Evolutionary conservation across 2,329 filamentous ascomycete genomes (phyloP).

Genomic region (Nemania sp.): DNA sequence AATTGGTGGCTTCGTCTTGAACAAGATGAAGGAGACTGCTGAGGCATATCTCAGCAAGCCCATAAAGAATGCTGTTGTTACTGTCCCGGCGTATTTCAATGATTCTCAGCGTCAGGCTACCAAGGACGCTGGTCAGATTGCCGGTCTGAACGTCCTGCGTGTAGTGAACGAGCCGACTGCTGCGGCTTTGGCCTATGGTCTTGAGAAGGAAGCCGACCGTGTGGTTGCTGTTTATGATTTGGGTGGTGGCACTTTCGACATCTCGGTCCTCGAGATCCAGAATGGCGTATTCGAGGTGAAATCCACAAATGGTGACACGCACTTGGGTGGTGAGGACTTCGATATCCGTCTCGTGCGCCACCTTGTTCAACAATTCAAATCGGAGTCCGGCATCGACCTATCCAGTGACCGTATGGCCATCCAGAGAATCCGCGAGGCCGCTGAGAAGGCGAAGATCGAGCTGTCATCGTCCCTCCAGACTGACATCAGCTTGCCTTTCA

Average conservation of each 20-base stretch:
- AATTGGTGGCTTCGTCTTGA: conserved; percentile 92
- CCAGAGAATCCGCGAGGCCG: conserved; percentile 97
- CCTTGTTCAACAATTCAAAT: conserved; percentile 95
- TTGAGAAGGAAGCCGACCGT: conserved; percentile 90
- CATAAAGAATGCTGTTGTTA: conserved; percentile 95
- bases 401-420: conserved; percentile 95
- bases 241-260: conserved; percentile 98
- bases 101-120: conserved; percentile 97
- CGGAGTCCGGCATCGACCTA: conserved; percentile 88
- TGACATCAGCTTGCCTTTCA: conserved; percentile 98
- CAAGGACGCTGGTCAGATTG: conserved; percentile 96
- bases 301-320: conserved; percentile 98
- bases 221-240: conserved; percentile 96
- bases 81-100: conserved; percentile 98
- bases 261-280: conserved; percentile 95
- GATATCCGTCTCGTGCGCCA: conserved; percentile 93
- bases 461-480: conserved; percentile 93
- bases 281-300: conserved; percentile 99
- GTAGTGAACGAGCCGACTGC: conserved; percentile 98
- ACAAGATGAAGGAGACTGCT: conserved; percentile 99
- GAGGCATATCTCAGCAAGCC: conserved; percentile 89
- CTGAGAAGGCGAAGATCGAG: conserved; percentile 99
- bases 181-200: conserved; percentile 91
- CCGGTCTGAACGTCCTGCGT: conserved; percentile 94
- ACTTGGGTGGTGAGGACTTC: conserved; percentile 97